phyloP scores from a whole-genome alignment of 768 basidiomycete genomes.

The Agrocybe chaxingu region DNA sequence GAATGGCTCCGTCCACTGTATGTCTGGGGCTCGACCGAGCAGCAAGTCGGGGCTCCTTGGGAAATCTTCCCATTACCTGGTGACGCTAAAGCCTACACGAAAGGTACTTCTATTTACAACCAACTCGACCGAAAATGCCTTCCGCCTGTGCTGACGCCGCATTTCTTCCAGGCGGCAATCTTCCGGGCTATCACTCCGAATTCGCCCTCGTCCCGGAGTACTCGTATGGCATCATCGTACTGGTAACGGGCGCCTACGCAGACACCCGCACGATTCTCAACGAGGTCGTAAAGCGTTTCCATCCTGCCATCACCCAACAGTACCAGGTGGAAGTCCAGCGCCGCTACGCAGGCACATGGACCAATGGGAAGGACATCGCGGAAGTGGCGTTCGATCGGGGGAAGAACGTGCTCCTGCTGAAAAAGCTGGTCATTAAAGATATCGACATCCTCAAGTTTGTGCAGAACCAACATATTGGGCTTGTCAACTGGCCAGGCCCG shows the following conservation, averaged over 20 bases:
- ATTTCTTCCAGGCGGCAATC: slow-evolving; percentile 30
- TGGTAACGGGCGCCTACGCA: slow-evolving; percentile 33
- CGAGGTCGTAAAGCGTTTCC: slow-evolving; percentile 28
- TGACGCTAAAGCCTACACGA: slow-evolving; percentile 28
- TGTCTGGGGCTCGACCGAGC: slow-evolving; percentile 31
- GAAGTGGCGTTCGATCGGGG: slow-evolving; percentile 29
- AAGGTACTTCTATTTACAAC: slow-evolving; percentile 17
- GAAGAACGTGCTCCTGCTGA: slow-evolving; percentile 21
- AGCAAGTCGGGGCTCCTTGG: slow-evolving; percentile 41
- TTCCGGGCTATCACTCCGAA: slow-evolving; percentile 36
- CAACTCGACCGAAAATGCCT: no score
- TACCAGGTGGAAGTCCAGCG: slow-evolving; percentile 22
- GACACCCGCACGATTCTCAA: slow-evolving; percentile 28
- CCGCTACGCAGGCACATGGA: slow-evolving; percentile 33
- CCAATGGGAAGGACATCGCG: slow-evolving; percentile 21
- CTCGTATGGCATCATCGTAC: slow-evolving; percentile 38
- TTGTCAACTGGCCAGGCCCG: neutral
- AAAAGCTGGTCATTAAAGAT: slow-evolving; percentile 28
- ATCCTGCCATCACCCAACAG: slow-evolving; percentile 31
- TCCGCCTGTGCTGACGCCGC: no score
- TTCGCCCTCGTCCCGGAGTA: slow-evolving; percentile 36
- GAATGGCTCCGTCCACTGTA: slow-evolving; percentile 42
- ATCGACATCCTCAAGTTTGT: slow-evolving; percentile 32
- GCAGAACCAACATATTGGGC: slow-evolving; percentile 12
- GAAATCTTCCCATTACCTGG: slow-evolving; percentile 31